Evolutionary conservation across 2,329 filamentous ascomycete species (phyloP).

Genomic region (Dactylellina drechsleri): DNA sequence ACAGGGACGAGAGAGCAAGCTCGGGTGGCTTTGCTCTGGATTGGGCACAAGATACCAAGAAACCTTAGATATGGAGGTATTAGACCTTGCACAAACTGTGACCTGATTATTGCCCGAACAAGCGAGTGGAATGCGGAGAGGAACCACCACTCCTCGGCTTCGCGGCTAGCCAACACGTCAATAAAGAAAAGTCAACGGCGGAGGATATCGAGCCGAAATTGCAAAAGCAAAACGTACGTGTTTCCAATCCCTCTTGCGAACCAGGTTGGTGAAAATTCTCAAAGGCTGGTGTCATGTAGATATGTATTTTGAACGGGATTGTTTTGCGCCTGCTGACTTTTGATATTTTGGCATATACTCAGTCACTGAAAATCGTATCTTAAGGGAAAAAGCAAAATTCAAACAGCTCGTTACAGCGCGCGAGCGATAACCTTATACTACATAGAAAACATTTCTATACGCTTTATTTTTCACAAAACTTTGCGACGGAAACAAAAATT

Average conservation of each 20-base stretch:
- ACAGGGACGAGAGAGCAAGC: not conserved
- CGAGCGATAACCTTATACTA: slow-evolving; percentile 22
- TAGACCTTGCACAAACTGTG: slow-evolving; percentile 23
- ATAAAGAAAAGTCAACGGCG: slow-evolving; percentile 17
- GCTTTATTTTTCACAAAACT: not conserved
- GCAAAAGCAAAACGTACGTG: not conserved
- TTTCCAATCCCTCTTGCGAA: not conserved
- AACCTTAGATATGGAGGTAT: slow-evolving; percentile 18
- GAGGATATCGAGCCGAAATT: slow-evolving; percentile 42
- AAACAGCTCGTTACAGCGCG: slow-evolving; percentile 19
- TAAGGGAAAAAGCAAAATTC: not conserved
- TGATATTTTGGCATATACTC: too few species aligned
- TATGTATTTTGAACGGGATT: too few species aligned
- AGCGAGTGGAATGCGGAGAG: slow-evolving; percentile 53
- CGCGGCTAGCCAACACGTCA: not conserved
- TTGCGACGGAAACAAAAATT: slow-evolving; percentile 34
- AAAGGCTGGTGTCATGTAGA: too few species aligned
- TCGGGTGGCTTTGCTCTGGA: not conserved
- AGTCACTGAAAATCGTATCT: too few species aligned
- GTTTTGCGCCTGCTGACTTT: too few species aligned
- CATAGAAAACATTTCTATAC: too few species aligned
- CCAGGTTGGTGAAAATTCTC: too few species aligned
- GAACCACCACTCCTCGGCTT: slow-evolving; percentile 5
- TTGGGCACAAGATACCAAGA: too few species aligned
- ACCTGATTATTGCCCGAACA: slow-evolving; percentile 51